Conservation (phyloP, 352 stramenopile species). For the Globisporangium carolinianum region DNA sequence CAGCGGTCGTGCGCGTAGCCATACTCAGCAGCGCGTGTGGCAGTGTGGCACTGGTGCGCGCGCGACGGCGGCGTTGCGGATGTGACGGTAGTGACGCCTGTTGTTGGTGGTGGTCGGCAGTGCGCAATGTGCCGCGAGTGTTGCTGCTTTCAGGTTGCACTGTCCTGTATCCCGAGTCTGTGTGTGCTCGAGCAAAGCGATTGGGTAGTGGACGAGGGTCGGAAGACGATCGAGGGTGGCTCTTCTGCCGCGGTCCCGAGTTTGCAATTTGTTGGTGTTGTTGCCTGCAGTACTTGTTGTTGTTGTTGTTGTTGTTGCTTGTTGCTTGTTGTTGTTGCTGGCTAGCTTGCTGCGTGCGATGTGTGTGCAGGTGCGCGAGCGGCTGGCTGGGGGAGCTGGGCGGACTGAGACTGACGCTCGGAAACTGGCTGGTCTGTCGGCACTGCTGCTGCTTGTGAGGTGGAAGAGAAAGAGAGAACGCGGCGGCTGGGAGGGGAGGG, state of each 20-base stretch:
- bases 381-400: too few relatives aligned
- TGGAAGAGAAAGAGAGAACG: constrained; percentile 5
- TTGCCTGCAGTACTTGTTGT: too few relatives aligned
- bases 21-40: background rate
- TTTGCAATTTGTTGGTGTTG: too few relatives aligned
- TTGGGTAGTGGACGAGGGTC: constrained; percentile 1
- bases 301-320: too few relatives aligned
- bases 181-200: constrained; percentile 1
- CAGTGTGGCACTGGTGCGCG: background rate
- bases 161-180: background rate
- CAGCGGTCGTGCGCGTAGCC: background rate
- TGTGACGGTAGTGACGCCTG: background rate
- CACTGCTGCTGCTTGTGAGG: background rate
- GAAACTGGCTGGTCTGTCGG: background rate
- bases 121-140: background rate
- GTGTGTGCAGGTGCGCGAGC: too few relatives aligned
- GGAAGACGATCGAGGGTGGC: constrained; percentile 4
- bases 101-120: background rate
- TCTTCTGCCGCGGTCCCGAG: constrained; percentile 12
- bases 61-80: background rate
- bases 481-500: constrained; percentile 2
- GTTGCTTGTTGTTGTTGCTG: too few relatives aligned
- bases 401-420: background rate
- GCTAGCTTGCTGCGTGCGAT: too few relatives aligned
- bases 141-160: background rate